Evolutionary conservation across 805 yeast species (phyloP), one percentile per base, ranked within the genome.

Genomic region (Starmerella stellata): DNA sequence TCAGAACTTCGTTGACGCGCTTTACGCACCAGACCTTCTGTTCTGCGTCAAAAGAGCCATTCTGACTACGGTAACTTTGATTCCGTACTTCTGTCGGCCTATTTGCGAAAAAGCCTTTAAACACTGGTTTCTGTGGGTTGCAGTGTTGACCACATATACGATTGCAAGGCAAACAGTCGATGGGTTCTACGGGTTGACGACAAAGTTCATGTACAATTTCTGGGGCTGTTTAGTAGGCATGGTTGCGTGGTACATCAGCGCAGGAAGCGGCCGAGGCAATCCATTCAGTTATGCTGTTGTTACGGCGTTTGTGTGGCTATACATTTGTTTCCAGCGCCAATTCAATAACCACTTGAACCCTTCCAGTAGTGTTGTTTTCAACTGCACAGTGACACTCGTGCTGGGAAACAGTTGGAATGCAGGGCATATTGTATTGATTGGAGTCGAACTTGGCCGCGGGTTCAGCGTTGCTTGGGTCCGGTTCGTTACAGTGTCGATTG

Each of bases 221-320:
- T 28, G 50, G 25, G 61, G 60, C 2, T 46, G 56, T 23, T 37
- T 55, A 5, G 36, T 52, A 3, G 61, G 57, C 1, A 46, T 58
- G 52, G 53, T 54, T 3, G 52, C 45, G 4, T 59, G 62, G 62
- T 59, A 59, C 37, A 57, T 59, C 15, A 47, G 53, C 2, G 40
- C 56, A 2, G 60, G 60, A 2, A 38, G 40, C 14, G 61, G 62
- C 11, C 17, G 38, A 1, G 61, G 62, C 1, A 58, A 56, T 34
- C 49, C 51, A 0, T 55, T 44, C 30, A 61, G 63, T 1, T 54
- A 48, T 34, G 60, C 54, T 3, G 54, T 50, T 1, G 53, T 55
- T 5, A 46, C 48, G 21, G 55, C 51, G 1, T 50, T 52, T 9
- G 36, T 51, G 2, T 51, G 48, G 40, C 37, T 52, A 8, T 42